Evolutionary conservation across 441 rosid species (phyloP), one percentile per base, ranked within the genome.

Genomic region (Pelargonium cotyledonis): DNA sequence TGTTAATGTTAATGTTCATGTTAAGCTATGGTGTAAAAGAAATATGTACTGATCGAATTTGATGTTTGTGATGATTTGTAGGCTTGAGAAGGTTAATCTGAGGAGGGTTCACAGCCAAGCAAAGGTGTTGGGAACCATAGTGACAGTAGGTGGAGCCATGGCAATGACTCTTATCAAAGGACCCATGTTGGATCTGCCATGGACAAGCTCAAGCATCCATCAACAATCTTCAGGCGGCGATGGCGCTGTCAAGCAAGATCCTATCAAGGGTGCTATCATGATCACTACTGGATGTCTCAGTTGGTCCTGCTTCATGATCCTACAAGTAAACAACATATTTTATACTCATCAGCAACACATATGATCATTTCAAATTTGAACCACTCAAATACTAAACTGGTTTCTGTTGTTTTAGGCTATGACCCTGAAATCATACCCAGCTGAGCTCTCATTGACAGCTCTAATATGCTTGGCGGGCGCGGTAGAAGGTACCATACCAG

Each of bases 81-180:
- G 90, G 79, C 79, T 88, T 31, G 93, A 88, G 89, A 85, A 72
- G 63, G 82, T 88, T n/a, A 74, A 77, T 49, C 21, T 85, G 15
- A 67, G 71, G 70, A 82, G 76, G 26, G 14, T 77, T 29, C 86
- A 70, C 19, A 83, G 88, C 83, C 85, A 81, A 68, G 93, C 86
- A 68, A 88, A 86, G 84, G 77, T 85, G 55, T 15, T 83, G 26
- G 90, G 93, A 29, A 88, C 90, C 19, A 8, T 85, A 41, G 85
- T 88, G 46, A 82, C 88, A 18, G 81, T 85, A 55, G 87, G 88
- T 14, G 93, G 90, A 73, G 93, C 93, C 44, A 86, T 85, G 89
- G 63, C 86, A 18, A 88, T 88, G 90, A 85, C 90, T 44, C 63
- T 82, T 26, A 68, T 83, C 38, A 85, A 81, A 72, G 90, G 89